Conservation (phyloP, 2,329 filamentous ascomycete genomes). For the Ramularia endophylla region DNA sequence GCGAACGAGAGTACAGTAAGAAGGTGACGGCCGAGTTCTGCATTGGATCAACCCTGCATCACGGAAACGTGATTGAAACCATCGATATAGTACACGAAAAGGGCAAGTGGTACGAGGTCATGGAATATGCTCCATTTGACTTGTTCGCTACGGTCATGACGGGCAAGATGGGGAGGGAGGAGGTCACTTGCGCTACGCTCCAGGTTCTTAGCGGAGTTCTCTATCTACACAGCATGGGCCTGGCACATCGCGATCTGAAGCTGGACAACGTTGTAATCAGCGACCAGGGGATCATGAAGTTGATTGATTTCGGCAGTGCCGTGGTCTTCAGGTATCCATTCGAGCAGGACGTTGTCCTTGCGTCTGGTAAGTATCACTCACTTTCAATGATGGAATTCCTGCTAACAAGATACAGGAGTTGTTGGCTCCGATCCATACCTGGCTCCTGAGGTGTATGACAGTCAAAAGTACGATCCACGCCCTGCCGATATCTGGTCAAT, state of each 20-base stretch:
- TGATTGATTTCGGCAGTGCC: constrained; percentile 97
- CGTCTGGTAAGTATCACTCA: constrained; percentile 59
- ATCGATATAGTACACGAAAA: constrained; percentile 95
- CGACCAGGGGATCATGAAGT: constrained; percentile 95
- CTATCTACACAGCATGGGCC: constrained; percentile 89
- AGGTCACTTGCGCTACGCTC: constrained; percentile 84
- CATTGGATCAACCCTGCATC: constrained; percentile 91
- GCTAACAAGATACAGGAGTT: constrained; percentile 49
- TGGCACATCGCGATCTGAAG: constrained; percentile 93
- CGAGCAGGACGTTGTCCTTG: constrained; percentile 76
- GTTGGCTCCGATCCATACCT: constrained; percentile 92
- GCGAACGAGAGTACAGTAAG: constrained; percentile 92
- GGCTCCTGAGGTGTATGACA: constrained; percentile 92
- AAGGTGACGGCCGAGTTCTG: constrained; percentile 98
- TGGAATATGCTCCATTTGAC: constrained; percentile 97
- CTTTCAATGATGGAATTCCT: neutral
- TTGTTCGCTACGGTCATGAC: constrained; percentile 99
- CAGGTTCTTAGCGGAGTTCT: constrained; percentile 93
- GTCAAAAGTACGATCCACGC: constrained; percentile 86
- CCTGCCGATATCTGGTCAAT: constrained; percentile 97
- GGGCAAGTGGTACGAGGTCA: constrained; percentile 93
- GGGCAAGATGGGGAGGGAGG: constrained; percentile 88
- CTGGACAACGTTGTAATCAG: constrained; percentile 98
- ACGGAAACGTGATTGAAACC: constrained; percentile 97
- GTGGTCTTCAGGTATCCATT: constrained; percentile 98